These are phyloP conservation scores for Kazachstania viticola DNA, from an alignment of 805 yeast genomes.

Conservation along the genomic window DNA sequence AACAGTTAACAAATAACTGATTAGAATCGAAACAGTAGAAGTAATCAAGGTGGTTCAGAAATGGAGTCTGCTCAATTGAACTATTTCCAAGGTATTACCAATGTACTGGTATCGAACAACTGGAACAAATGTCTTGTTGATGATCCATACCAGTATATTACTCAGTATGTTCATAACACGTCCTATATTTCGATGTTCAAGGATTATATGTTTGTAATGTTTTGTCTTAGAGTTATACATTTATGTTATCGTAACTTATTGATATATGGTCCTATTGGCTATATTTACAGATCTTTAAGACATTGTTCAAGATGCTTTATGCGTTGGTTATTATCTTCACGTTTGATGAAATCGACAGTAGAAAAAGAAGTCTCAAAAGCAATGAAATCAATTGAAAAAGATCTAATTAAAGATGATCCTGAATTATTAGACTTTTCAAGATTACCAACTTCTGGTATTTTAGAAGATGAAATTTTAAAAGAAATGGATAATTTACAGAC, in stretches of 20 bases:
- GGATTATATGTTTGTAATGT: constrained; percentile 16
- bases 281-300: constrained; percentile 9
- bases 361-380: constrained; percentile 46
- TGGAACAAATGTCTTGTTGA: too few species aligned
- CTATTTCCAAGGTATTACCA: too few species aligned
- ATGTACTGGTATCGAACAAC: too few species aligned
- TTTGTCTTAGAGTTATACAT: too few species aligned
- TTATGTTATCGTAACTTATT: too few species aligned
- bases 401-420: constrained; percentile 45
- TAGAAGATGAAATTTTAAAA: constrained; percentile 33
- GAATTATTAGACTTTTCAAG: constrained; percentile 32
- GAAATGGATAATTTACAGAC: constrained; percentile 40
- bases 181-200: constrained; percentile 11
- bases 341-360: constrained; percentile 44
- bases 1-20: too few species aligned
- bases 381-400: constrained; percentile 38
- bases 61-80: too few species aligned
- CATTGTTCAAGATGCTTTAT: constrained; percentile 20
- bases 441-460: constrained; percentile 53
- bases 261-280: constrained; percentile 35
- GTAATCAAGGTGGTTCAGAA: too few species aligned
- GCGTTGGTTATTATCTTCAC: constrained; percentile 32
- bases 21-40: too few species aligned
- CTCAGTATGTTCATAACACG: constrained; percentile 1
- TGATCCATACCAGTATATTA: too few species aligned